Evolutionary conservation across 352 stramenopile species (phyloP).

Genomic region (Globisporangium acanthophoron): DNA sequence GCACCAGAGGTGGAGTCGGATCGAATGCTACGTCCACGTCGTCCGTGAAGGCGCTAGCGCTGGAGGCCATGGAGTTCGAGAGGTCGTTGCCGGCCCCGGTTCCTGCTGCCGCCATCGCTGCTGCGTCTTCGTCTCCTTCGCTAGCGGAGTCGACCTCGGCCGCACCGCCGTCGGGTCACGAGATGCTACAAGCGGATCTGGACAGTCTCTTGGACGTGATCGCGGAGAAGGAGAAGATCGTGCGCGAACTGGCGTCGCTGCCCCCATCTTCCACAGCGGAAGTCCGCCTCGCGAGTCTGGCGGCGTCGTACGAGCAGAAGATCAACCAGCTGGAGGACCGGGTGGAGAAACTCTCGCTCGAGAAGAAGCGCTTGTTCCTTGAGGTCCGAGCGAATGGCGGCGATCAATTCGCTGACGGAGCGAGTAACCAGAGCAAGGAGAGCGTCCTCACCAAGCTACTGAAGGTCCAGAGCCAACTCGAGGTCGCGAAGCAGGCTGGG

Average conservation of each 20-base stretch:
- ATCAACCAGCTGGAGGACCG: conserved; percentile 30
- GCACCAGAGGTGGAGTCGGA: not conserved
- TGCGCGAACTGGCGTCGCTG: conserved; percentile 16
- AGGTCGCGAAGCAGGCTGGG: conserved; percentile 28
- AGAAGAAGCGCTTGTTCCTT: conserved; percentile 25
- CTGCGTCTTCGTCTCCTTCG: not conserved
- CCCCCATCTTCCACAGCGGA: conserved; percentile 6
- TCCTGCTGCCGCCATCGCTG: not conserved
- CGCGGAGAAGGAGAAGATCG: conserved; percentile 45
- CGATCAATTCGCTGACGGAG: not conserved
- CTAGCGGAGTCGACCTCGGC: not conserved
- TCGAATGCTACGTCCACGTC: conserved; percentile 1
- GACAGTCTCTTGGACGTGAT: conserved; percentile 39
- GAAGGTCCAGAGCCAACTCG: conserved; percentile 21
- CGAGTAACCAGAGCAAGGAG: not conserved
- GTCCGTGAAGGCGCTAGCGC: conserved; percentile 16
- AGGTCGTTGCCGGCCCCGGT: conserved; percentile 19
- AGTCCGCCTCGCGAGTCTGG: conserved; percentile 26
- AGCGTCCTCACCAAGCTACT: conserved; percentile 22
- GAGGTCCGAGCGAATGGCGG: conserved; percentile 9
- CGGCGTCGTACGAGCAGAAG: conserved; percentile 33
- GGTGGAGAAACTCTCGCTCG: conserved; percentile 16
- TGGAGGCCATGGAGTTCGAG: conserved; percentile 30
- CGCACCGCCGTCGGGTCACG: not conserved
- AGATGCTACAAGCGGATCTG: conserved; percentile 16